Evolutionary conservation across 345 rosid species (phyloP), one percentile per base, ranked within the genome.

Genomic region (Erysimum cheiranthoides): DNA sequence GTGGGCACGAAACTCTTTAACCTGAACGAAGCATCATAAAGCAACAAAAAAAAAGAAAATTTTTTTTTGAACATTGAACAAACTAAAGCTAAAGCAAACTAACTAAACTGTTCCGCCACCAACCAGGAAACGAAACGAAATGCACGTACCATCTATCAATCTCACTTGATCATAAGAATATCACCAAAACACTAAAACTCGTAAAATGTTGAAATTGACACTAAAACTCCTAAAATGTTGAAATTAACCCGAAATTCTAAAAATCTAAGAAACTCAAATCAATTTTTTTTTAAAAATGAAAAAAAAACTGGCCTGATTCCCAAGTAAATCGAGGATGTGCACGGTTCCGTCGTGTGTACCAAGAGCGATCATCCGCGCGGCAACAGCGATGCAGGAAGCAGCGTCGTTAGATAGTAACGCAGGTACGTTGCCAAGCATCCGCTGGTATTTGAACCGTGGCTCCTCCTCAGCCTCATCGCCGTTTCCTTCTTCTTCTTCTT

Each of bases 321-420:
- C 99, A 18, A 93, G 84, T 67, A 96, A 96, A 86, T 93, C 99
- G 67, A 96, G 98, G 75, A 96, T 93, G 79, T 89, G 96, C 6
- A 96, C 91, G 17, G 89, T 80, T 13, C 99, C 99, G 45, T 77
- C 96, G 50, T 86, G 92, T 2, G 98, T 91, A 31, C 99, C 99
- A 50, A 96, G 97, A 6, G 97, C 98, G 83, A 96, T 91, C 99
- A 96, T 91, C 46, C 99, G 85, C 70, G 94, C 97, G 2, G 97
- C 98, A 5, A 93, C 92, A 31, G 99, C 86, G 73, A 96, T 82
- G 81, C 97, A 96, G 32, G 98, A 90, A 32, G 99, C 97, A 13
- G 97, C 97, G 35, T 93, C 97, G 79, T 80, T 88, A 27, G 96
- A 82, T n/a, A 96, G 84, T 66, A 96, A 82, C 43, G 87, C 46